A percentile compares a stretch with the other conserved stretches of the same genome.
These are phyloP conservation scores for Barbarea vulgaris DNA, from an alignment of 345 rosid genomes.

Conservation along the genomic window DNA sequence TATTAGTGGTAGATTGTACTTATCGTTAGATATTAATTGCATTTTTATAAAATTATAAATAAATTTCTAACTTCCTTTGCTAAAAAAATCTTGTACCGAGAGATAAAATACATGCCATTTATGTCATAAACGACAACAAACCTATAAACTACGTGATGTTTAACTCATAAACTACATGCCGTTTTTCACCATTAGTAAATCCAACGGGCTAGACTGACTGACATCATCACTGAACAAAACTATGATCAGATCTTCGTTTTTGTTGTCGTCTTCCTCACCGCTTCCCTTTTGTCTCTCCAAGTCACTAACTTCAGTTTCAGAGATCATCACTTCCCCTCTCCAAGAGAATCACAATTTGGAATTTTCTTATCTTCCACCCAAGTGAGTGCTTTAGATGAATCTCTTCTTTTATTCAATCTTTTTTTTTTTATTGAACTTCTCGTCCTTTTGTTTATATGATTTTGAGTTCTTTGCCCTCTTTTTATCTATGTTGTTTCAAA, in stretches of 20 bases:
- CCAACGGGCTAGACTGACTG: background rate
- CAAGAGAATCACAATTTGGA: background rate
- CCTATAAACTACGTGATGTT: background rate
- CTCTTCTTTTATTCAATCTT: background rate
- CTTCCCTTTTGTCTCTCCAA: background rate
- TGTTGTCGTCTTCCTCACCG: conserved; percentile 19
- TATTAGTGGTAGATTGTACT: too few relatives aligned
- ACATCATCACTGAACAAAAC: background rate
- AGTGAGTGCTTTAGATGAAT: background rate
- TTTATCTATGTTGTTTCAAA: background rate
- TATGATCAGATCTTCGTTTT: conserved; percentile 6
- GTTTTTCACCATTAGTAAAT: background rate
- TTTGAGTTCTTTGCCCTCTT: background rate
- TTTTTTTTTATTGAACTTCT: background rate
- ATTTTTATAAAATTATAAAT: too few relatives aligned
- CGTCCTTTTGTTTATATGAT: background rate
- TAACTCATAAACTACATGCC: background rate
- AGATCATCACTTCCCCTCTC: conserved; percentile 5
- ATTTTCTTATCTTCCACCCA: conserved; percentile 6
- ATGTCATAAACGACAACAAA: background rate
- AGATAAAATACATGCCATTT: background rate
- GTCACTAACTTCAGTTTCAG: conserved; percentile 11
- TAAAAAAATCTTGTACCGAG: background rate
- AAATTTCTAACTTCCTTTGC: background rate
- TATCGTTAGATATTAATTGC: background rate